Evolutionary conservation across 129 eudicot species (phyloP), one percentile per base, ranked within the genome.

Genomic region (Lonicera japonica): DNA sequence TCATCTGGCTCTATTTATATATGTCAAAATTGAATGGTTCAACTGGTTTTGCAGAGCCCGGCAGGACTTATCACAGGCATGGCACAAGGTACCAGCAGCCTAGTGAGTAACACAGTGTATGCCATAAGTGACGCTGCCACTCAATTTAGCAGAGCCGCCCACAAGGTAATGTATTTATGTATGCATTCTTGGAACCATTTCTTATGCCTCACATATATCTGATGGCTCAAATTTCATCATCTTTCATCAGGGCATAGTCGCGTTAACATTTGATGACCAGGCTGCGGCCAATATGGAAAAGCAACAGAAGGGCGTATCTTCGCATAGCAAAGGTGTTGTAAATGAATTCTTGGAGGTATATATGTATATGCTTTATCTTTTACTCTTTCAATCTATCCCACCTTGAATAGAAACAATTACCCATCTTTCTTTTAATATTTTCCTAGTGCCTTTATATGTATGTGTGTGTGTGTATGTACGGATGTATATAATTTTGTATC

Each of bases 101-200:
- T 92, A 61, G 71, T 92, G 52, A 92, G 95, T 73, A 92, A 88
- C 73, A 92, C 96, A n/a, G 84, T 92, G 60, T 92, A 85, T 72
- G 96, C 99, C 64, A 76, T 92, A 39, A 92, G 96, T 80, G 96
- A 92, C 72, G 96, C 99, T 69, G 88, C 99, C 29, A 92, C 95
- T 70, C 95, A 92, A 77, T 90, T 92, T 86, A 92, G 96, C 74
- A 77, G 83, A 75, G 96, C 91, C 39, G 96, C 95, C 7, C 99
- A 88, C 70, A 88, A 92, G 96, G 99, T 87, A n/a, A 77, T 47
- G 18, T 61, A 19, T 72, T 24, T 20, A 20, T 70, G 64, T 19
- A 25, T 29, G 16, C 13, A 43, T 43, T 43, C 8, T 43, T 34
- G 12, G 14, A 22, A 40, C 61, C 19, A 56, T 21, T 41, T 22